These are phyloP conservation scores for Obba rivulosa DNA, from an alignment of 768 basidiomycete genomes.

Conservation along the genomic window DNA sequence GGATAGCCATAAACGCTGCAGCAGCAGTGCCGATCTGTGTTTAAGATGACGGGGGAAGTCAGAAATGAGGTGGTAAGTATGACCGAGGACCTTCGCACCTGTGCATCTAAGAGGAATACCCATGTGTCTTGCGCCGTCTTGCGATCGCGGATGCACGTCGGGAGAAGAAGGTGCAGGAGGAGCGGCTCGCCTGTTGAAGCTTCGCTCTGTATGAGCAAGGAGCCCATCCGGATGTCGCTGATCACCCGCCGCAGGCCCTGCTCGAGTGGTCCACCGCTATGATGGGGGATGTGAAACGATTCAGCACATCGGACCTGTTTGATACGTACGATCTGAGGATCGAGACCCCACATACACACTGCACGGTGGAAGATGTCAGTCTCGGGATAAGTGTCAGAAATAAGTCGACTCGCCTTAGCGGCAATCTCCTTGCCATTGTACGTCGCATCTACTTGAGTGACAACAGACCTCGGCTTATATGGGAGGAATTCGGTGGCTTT, in stretches of 20 bases:
- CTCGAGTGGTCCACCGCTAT: constrained; percentile 87
- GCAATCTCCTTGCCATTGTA: constrained; percentile 58
- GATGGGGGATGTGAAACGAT: constrained; percentile 1
- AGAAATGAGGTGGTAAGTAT: background rate
- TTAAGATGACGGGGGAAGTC: background rate
- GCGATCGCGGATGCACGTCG: constrained; percentile 61
- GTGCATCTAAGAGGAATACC: constrained; percentile 89
- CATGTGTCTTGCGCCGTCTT: constrained; percentile 61
- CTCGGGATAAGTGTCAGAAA: background rate
- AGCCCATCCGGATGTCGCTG: constrained; percentile 81
- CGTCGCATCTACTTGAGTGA: constrained; percentile 59
- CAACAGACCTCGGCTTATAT: constrained; percentile 51
- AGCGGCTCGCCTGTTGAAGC: constrained; percentile 81
- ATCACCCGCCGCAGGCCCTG: constrained; percentile 87
- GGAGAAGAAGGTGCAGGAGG: constrained; percentile 77
- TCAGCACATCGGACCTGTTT: background rate
- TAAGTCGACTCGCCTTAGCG: constrained; percentile 44
- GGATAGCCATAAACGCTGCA: constrained; percentile 91
- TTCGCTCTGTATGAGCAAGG: constrained; percentile 88
- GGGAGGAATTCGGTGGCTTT: constrained; percentile 82
- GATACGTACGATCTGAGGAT: constrained; percentile 77
- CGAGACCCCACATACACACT: constrained; percentile 84
- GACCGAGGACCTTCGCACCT: constrained; percentile 37
- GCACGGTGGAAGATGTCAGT: background rate
- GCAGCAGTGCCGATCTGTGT: constrained; percentile 88